Conservation (phyloP, 768 basidiomycete genomes). For the Strobilomyces dryophilus region DNA sequence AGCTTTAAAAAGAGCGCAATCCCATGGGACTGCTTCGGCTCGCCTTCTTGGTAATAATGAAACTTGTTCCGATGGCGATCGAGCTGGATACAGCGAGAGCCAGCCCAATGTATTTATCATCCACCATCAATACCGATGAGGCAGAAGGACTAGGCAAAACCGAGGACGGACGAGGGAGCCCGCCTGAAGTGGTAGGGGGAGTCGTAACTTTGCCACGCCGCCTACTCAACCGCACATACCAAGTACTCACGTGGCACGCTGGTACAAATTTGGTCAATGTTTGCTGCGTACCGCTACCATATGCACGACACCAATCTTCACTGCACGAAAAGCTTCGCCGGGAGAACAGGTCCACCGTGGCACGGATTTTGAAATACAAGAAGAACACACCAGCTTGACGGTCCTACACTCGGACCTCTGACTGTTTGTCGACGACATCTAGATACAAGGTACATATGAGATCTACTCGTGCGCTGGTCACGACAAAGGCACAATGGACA, state of each 20-base stretch:
- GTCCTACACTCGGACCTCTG: too few relatives aligned
- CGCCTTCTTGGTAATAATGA: conserved; percentile 99
- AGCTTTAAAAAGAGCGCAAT: conserved; percentile 6
- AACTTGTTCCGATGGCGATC: conserved; percentile 88
- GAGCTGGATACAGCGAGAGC: conserved; percentile 83
- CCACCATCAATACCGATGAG: conserved; percentile 49
- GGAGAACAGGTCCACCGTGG: too few relatives aligned
- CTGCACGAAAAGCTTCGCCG: too few relatives aligned
- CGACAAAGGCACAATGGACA: neutral
- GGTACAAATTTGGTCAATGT: conserved; percentile 13
- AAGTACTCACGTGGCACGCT: conserved; percentile 21
- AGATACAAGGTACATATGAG: neutral
- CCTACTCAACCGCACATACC: neutral
- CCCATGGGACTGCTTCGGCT: conserved; percentile 3
- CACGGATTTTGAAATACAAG: too few relatives aligned
- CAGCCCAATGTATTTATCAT: conserved; percentile 96
- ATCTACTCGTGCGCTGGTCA: neutral
- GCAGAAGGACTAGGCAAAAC: neutral
- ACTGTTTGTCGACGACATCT: too few relatives aligned
- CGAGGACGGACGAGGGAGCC: conserved; percentile 3
- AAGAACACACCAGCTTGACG: too few relatives aligned
- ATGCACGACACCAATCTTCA: neutral
- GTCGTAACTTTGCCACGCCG: conserved; percentile 6
- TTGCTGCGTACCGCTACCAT: neutral
- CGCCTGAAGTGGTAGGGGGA: neutral